Evolutionary conservation across 192 early-diverging fungal genomes (phyloP).

Genomic region (Hyaloraphidium curvatum): DNA sequence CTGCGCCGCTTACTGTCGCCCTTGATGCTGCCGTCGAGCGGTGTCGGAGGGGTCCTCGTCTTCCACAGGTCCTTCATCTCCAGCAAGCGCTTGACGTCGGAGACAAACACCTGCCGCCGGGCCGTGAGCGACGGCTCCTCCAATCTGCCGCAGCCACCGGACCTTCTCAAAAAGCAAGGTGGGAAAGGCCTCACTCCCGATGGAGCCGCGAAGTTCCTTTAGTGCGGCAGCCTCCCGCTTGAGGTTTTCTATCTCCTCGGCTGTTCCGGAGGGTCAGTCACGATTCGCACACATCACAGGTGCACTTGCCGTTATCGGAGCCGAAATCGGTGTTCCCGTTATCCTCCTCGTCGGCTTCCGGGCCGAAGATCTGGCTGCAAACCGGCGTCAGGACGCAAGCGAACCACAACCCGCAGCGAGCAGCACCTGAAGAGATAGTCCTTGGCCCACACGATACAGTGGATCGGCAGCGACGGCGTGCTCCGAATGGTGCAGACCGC

Average conservation of each 20-base stretch:
- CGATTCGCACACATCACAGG: too few relatives aligned
- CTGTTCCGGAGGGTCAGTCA: too few relatives aligned
- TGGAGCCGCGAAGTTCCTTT: conserved; percentile 37
- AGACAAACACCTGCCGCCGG: conserved; percentile 47
- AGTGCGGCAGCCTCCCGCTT: too few relatives aligned
- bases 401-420: not conserved
- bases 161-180: conserved; percentile 43
- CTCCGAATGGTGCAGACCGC: conserved; percentile 95
- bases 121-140: not conserved
- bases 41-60: conserved; percentile 40
- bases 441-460: conserved; percentile 99
- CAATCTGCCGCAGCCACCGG: not conserved
- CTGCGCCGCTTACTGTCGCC: too few relatives aligned
- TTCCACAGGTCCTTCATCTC: conserved; percentile 83
- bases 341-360: conserved; percentile 33
- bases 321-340: too few relatives aligned
- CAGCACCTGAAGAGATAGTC: conserved; percentile 68
- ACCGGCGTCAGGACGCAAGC: not conserved
- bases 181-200: conserved; percentile 37
- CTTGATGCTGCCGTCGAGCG: too few relatives aligned
- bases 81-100: conserved; percentile 61
- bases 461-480: conserved; percentile 73
- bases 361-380: conserved; percentile 55
- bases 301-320: too few relatives aligned
- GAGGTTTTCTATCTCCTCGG: conserved; percentile 54